Evolutionary conservation across 2,329 filamentous ascomycete species (phyloP).

Genomic region (Niveomyces coronatus): DNA sequence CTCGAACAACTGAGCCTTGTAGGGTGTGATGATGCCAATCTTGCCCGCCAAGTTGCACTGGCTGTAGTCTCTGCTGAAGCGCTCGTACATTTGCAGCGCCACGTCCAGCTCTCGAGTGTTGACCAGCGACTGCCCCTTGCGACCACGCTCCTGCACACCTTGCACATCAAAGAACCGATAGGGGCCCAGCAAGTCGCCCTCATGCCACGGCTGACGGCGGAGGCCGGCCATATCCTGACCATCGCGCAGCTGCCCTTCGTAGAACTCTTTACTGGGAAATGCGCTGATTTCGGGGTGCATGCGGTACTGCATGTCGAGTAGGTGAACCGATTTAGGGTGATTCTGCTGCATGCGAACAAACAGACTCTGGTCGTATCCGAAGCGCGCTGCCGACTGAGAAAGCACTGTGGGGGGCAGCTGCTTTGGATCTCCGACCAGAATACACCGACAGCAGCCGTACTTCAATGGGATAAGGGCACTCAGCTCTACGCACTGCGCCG

Average conservation of each 20-base stretch:
- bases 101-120: slow-evolving; percentile 82
- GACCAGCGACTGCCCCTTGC: slow-evolving; percentile 77
- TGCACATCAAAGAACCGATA: slow-evolving; percentile 97
- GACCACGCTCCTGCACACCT: slow-evolving; percentile 73
- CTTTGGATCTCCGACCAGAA: slow-evolving; percentile 95
- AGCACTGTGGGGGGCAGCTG: slow-evolving; percentile 93
- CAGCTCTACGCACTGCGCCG: slow-evolving; percentile 94
- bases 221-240: slow-evolving; percentile 72
- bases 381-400: slow-evolving; percentile 82
- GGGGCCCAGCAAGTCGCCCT: slow-evolving; percentile 68
- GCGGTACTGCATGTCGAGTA: slow-evolving; percentile 96
- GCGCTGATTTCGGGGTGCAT: slow-evolving; percentile 96
- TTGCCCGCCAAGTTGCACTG: slow-evolving; percentile 65
- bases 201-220: slow-evolving; percentile 76
- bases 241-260: slow-evolving; percentile 78
- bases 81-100: slow-evolving; percentile 73
- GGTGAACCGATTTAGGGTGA: slow-evolving; percentile 75
- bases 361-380: slow-evolving; percentile 94
- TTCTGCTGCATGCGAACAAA: slow-evolving; percentile 98
- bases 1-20: slow-evolving; percentile 83
- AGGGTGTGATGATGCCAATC: slow-evolving; percentile 94
- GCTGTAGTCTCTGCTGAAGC: slow-evolving; percentile 63
- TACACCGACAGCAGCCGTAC: slow-evolving; percentile 93
- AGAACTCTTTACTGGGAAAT: slow-evolving; percentile 88
- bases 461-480: slow-evolving; percentile 94